Conservation (phyloP, 2,329 filamentous ascomycete genomes). For the Fusarium musae region DNA sequence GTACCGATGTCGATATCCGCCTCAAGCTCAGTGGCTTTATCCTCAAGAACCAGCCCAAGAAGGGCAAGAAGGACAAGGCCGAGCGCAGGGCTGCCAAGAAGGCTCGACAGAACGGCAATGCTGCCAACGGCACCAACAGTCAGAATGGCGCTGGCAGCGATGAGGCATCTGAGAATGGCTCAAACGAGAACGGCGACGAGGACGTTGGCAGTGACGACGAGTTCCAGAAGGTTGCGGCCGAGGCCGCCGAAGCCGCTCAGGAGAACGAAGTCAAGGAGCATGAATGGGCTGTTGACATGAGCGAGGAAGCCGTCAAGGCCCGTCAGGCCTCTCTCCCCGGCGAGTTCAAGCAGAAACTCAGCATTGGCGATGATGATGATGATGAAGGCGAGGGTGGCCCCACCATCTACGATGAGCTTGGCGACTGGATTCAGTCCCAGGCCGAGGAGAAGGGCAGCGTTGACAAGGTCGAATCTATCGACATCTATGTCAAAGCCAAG, state of each 20-base stretch:
- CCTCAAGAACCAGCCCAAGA: constrained; percentile 91
- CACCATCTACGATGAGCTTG: constrained; percentile 88
- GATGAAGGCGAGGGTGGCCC: constrained; percentile 81
- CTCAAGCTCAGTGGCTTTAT: constrained; percentile 98
- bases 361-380: constrained; percentile 82
- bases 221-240: constrained; percentile 82
- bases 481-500: constrained; percentile 96
- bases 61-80: constrained; percentile 98
- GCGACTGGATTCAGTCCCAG: constrained; percentile 87
- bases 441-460: constrained; percentile 78
- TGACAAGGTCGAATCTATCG: constrained; percentile 84
- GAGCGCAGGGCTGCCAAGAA: constrained; percentile 90
- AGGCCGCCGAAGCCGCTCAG: constrained; percentile 58
- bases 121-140: constrained; percentile 49
- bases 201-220: constrained; percentile 91
- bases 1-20: constrained; percentile 88
- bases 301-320: constrained; percentile 92
- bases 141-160: constrained; percentile 71
- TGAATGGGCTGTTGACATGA: constrained; percentile 97
- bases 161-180: constrained; percentile 61
- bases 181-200: constrained; percentile 61
- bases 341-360: constrained; percentile 93
- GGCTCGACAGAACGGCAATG: constrained; percentile 77
- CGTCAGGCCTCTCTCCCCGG: constrained; percentile 93
- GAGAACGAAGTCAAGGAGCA: constrained; percentile 80